Percentiles rank a stretch among this genome's conserved stretches.
Evolutionary conservation across 1,139 yeast species (phyloP).

Genomic region (Scheffersomyces stambukii): DNA sequence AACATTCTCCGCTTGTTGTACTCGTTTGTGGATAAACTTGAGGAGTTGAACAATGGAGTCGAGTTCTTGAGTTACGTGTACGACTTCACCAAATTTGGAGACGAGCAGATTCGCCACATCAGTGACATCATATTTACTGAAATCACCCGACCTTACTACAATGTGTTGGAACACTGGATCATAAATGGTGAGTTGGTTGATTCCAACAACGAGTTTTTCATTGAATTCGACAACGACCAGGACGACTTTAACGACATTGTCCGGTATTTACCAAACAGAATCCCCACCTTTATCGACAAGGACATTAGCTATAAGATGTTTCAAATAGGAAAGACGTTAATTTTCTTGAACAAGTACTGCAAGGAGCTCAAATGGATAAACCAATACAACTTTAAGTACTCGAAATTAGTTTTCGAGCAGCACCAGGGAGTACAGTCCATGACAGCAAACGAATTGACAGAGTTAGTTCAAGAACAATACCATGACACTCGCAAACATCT

Average conservation of each 20-base stretch:
- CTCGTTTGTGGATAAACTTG: conserved; percentile 33
- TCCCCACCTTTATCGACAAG: conserved; percentile 52
- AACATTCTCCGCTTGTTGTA: conserved; percentile 54
- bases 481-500: conserved; percentile 54
- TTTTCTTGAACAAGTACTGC: conserved; percentile 64
- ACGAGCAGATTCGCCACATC: conserved; percentile 41
- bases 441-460: conserved; percentile 22
- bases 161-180: conserved; percentile 64
- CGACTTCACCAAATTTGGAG: conserved; percentile 60
- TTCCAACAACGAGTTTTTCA: conserved; percentile 63
- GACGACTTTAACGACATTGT: conserved; percentile 36
- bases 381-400: conserved; percentile 34
- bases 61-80: conserved; percentile 54
- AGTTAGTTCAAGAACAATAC: conserved; percentile 48
- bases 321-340: conserved; percentile 76
- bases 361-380: conserved; percentile 38
- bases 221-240: conserved; percentile 31
- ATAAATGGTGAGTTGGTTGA: conserved; percentile 58
- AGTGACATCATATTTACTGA: conserved; percentile 44
- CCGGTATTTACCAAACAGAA: conserved; percentile 29
- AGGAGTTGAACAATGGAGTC: conserved; percentile 39
- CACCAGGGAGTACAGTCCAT: conserved; percentile 31
- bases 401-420: conserved; percentile 23
- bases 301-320: conserved; percentile 58
- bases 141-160: conserved; percentile 59